A percentile compares a stretch with the other conserved stretches of the same genome.
These are phyloP conservation scores for Hibiscus trionum DNA, from an alignment of 345 rosid species.

Conservation along the genomic window DNA sequence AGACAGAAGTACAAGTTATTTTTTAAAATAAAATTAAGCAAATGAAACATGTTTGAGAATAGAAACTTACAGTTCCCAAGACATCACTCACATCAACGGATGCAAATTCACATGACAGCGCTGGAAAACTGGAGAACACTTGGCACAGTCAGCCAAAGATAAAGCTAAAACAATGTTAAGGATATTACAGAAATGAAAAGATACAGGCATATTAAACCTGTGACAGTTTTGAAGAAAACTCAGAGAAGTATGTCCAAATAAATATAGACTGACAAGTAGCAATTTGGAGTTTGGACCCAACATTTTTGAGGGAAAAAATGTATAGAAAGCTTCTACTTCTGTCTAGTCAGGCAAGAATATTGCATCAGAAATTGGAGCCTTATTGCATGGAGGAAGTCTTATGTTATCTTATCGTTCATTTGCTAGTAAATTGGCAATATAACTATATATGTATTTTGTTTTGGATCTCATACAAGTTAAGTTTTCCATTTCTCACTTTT, in stretches of 20 bases:
- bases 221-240: neutral
- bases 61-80: slow-evolving; percentile 93
- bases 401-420: neutral
- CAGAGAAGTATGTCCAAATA: neutral
- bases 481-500: neutral
- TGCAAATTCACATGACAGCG: slow-evolving; percentile 97
- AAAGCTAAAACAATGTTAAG: neutral
- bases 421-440: neutral
- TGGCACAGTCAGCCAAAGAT: slow-evolving; percentile 22
- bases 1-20: neutral
- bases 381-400: neutral
- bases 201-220: neutral
- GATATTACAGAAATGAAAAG: neutral
- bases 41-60: slow-evolving; percentile 11
- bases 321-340: neutral
- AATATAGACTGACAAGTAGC: neutral
- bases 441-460: neutral
- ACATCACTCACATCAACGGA: slow-evolving; percentile 88
- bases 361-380: neutral
- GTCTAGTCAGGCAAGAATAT: neutral
- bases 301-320: neutral
- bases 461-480: neutral
- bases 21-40: neutral
- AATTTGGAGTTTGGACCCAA: neutral
- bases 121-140: slow-evolving; percentile 66